Percentiles rank a stretch among this genome's conserved stretches.
These are phyloP conservation scores for Chrysosphaeria jannelii DNA, from an alignment of 2,329 filamentous ascomycete genomes.

Conservation along the genomic window DNA sequence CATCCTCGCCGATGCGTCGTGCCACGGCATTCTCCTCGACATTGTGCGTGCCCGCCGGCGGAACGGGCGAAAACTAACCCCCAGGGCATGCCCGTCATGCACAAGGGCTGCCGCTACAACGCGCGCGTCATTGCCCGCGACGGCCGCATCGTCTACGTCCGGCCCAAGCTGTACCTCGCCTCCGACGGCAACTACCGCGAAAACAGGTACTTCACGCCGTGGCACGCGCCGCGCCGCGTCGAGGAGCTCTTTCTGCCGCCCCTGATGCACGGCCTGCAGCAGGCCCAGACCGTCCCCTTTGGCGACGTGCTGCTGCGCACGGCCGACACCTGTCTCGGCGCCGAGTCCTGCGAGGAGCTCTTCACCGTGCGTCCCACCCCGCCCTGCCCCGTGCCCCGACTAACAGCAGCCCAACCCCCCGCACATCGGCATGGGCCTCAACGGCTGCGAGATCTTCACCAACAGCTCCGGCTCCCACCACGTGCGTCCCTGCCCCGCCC, in stretches of 20 bases:
- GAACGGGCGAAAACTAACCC: not conserved
- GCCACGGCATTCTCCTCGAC: conserved; percentile 35
- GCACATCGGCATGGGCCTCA: conserved; percentile 28
- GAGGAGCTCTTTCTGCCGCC: conserved; percentile 35
- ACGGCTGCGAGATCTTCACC: conserved; percentile 41
- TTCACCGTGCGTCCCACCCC: conserved; percentile 3
- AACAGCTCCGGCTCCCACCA: conserved; percentile 38
- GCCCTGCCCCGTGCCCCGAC: not conserved
- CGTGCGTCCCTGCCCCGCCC: conserved; percentile 1
- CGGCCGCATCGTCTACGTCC: conserved; percentile 36
- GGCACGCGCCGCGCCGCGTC: conserved; percentile 23
- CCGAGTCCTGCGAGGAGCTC: conserved; percentile 7
- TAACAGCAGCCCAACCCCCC: conserved; percentile 9
- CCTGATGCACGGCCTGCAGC: conserved; percentile 22
- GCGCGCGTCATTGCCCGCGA: conserved; percentile 33
- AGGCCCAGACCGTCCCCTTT: conserved; percentile 20
- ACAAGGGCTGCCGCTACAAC: conserved; percentile 33
- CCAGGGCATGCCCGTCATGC: conserved; percentile 23
- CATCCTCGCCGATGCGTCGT: conserved; percentile 27
- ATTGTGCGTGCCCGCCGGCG: conserved; percentile 9
- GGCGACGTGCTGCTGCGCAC: conserved; percentile 34
- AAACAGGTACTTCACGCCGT: conserved; percentile 25
- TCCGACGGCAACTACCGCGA: conserved; percentile 27
- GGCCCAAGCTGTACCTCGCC: conserved; percentile 28
- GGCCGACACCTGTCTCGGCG: conserved; percentile 28